Evolutionary conservation across 164 flowering plant species (phyloP).

Genomic region (Magnolia sinica): DNA sequence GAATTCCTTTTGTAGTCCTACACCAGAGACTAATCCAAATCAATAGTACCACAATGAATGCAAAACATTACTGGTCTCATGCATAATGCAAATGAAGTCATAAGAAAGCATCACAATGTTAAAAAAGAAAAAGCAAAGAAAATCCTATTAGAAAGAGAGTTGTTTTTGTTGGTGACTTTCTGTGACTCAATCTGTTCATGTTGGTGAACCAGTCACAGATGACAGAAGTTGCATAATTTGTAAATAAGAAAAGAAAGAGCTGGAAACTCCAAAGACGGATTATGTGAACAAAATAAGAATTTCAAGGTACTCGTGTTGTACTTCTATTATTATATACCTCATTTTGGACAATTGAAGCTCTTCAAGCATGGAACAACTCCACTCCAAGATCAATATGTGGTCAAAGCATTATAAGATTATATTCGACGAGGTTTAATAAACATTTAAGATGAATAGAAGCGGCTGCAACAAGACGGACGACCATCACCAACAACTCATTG

Average conservation of each 20-base stretch:
- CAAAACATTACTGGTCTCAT: neutral
- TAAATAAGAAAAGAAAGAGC: neutral
- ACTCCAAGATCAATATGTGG: constrained; percentile 16
- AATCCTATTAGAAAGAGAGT: neutral
- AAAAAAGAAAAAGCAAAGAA: neutral
- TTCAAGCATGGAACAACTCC: constrained; percentile 46
- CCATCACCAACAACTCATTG: neutral
- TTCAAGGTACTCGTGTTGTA: neutral
- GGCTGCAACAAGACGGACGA: neutral
- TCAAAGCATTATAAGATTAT: neutral
- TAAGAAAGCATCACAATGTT: neutral
- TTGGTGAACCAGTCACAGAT: neutral
- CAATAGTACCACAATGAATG: neutral
- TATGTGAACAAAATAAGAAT: neutral
- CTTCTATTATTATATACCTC: constrained; percentile 11
- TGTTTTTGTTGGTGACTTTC: no score
- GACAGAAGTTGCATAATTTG: neutral
- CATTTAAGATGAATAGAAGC: neutral
- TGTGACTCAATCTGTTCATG: neutral
- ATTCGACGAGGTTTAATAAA: neutral
- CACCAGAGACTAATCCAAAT: constrained; percentile 19
- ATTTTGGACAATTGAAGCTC: constrained; percentile 41
- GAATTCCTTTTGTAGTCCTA: constrained; percentile 89
- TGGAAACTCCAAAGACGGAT: neutral
- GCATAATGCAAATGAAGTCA: neutral